Conservation (phyloP, 2,329 filamentous ascomycete genomes). For the Aspergillus pseudoglaucus region DNA sequence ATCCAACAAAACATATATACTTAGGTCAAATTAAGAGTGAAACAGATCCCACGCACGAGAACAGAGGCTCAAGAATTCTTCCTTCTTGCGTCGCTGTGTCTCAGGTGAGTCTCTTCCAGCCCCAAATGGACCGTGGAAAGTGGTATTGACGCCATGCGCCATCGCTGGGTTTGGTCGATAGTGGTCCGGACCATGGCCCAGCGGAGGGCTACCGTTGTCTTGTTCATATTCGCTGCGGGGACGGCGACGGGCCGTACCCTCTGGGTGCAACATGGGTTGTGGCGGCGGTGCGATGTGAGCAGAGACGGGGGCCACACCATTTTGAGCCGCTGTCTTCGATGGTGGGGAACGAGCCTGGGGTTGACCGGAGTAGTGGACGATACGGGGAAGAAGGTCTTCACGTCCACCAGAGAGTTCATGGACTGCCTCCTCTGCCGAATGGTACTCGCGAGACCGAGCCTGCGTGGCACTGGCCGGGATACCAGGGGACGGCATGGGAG, state of each 20-base stretch:
- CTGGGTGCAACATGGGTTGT: constrained; percentile 36
- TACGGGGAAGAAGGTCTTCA: constrained; percentile 82
- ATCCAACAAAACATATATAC: no score
- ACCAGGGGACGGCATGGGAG: constrained; percentile 69
- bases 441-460: constrained; percentile 74
- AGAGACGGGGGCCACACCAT: constrained; percentile 60
- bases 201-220: constrained; percentile 77
- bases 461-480: constrained; percentile 53
- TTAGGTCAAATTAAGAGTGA: constrained; percentile 60
- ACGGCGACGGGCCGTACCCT: constrained; percentile 55
- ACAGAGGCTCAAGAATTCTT: constrained; percentile 83
- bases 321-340: constrained; percentile 17
- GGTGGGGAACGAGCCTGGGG: constrained; percentile 81
- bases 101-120: constrained; percentile 78
- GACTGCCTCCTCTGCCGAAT: constrained; percentile 92
- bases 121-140: constrained; percentile 64
- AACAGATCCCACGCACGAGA: constrained; percentile 93
- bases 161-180: constrained; percentile 32
- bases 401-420: constrained; percentile 85
- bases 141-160: constrained; percentile 17
- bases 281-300: constrained; percentile 48
- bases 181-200: constrained; percentile 63
- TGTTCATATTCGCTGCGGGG: constrained; percentile 83
- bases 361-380: constrained; percentile 91
- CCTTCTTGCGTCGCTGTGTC: constrained; percentile 76